Conservation (phyloP, 805 yeast genomes). For the Ogataea zsoltii region DNA sequence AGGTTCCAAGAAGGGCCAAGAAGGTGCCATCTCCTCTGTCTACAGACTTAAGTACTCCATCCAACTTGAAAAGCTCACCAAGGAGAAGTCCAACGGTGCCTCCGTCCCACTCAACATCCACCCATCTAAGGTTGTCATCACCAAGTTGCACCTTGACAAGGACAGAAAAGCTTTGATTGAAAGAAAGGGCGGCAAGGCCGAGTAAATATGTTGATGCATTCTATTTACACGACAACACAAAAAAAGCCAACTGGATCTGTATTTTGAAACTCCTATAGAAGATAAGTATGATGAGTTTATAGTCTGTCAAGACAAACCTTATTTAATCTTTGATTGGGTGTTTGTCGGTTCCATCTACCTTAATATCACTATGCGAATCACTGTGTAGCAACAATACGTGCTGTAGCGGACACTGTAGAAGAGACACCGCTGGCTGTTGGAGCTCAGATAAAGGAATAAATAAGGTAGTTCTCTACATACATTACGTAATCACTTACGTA, state of each 20-base stretch:
- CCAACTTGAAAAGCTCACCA: constrained; percentile 95
- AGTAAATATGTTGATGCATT: constrained; percentile 50
- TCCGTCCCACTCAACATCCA: constrained; percentile 95
- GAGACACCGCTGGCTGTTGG: neutral
- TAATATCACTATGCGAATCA: constrained; percentile 2
- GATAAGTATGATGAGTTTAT: constrained; percentile 8
- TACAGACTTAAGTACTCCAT: constrained; percentile 98
- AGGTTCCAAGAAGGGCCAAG: constrained; percentile 99
- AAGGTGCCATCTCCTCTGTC: constrained; percentile 96
- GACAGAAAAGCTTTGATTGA: constrained; percentile 97
- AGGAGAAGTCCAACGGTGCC: constrained; percentile 98
- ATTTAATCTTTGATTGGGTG: constrained; percentile 5
- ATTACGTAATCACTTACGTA: neutral
- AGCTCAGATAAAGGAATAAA: too few species aligned
- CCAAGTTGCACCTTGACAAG: constrained; percentile 97
- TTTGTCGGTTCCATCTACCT: neutral
- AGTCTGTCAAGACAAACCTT: constrained; percentile 15
- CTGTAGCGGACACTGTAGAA: too few species aligned
- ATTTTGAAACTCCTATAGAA: constrained; percentile 8
- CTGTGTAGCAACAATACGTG: neutral
- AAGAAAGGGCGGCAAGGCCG: constrained; percentile 97
- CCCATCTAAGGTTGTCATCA: constrained; percentile 98
- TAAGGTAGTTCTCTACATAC: too few species aligned
- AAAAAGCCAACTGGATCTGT: constrained; percentile 7
- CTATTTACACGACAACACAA: constrained; percentile 6